phyloP scores from a whole-genome alignment of 108 stramenopile genomes.

The Cyclostephanos tholiformis region DNA sequence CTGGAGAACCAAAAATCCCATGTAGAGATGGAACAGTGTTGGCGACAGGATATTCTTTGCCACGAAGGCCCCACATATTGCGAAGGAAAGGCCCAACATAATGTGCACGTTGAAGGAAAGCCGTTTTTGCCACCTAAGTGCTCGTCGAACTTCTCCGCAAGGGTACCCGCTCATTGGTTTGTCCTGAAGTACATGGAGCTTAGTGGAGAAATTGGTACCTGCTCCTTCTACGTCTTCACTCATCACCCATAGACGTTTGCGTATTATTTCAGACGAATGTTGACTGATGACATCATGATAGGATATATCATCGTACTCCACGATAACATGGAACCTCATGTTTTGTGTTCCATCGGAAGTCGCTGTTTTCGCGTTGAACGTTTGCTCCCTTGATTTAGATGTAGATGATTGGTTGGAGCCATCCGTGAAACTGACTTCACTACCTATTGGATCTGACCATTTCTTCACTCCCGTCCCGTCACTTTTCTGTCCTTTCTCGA shows the following conservation, averaged over 20 bases:
- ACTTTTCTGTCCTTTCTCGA: constrained; percentile 1
- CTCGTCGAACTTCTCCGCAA: constrained; percentile 5
- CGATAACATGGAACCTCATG: neutral
- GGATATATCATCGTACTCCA: constrained; percentile 14
- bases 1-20: constrained; percentile 3
- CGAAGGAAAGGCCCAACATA: constrained; percentile 4
- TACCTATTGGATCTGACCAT: neutral
- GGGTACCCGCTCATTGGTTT: constrained; percentile 7
- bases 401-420: constrained; percentile 1
- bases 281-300: constrained; percentile 8
- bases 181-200: constrained; percentile 5
- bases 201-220: neutral
- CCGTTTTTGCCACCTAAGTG: constrained; percentile 1
- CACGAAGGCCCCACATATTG: neutral
- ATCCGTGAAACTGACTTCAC: constrained; percentile 1
- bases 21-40: neutral
- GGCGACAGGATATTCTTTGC: neutral
- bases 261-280: constrained; percentile 4
- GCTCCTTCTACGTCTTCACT: constrained; percentile 1
- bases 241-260: neutral
- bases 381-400: constrained; percentile 4
- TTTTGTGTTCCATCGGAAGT: neutral
- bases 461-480: neutral
- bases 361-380: neutral
- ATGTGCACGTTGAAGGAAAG: constrained; percentile 1